Evolutionary conservation across 352 stramenopile species (phyloP).

Genomic region (Phytopythium vexans): DNA sequence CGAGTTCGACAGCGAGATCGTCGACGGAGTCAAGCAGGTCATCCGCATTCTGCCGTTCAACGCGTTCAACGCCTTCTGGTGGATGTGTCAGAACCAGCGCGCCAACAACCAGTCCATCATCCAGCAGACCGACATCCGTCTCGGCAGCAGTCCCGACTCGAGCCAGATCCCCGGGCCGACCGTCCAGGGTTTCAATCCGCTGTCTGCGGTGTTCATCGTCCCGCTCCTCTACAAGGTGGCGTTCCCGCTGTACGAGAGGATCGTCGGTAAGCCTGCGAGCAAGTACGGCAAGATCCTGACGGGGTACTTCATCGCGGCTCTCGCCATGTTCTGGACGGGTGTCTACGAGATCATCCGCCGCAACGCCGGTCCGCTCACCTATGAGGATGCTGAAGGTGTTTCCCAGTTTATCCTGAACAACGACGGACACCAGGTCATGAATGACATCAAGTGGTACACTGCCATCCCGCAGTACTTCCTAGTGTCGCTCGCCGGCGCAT

Average conservation of each 20-base stretch:
- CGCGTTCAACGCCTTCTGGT: conserved; percentile 58
- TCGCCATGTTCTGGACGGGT: conserved; percentile 32
- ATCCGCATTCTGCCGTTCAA: conserved; percentile 44
- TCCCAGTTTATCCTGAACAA: conserved; percentile 20
- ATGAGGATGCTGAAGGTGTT: conserved; percentile 6
- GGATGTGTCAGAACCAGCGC: conserved; percentile 52
- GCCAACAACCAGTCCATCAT: conserved; percentile 69
- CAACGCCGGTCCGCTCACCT: conserved; percentile 8
- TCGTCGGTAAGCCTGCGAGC: conserved; percentile 25
- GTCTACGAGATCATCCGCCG: conserved; percentile 22
- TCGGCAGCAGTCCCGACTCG: conserved; percentile 23
- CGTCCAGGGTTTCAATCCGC: conserved; percentile 43
- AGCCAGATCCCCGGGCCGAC: conserved; percentile 47
- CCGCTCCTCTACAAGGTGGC: conserved; percentile 34
- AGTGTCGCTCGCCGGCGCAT: conserved; percentile 24
- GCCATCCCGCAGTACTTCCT: conserved; percentile 43
- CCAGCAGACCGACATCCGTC: conserved; percentile 56
- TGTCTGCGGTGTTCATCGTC: conserved; percentile 34
- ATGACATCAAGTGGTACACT: conserved; percentile 31
- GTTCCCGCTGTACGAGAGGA: conserved; percentile 25
- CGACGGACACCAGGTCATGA: conserved; percentile 22
- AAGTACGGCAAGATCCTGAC: conserved; percentile 25
- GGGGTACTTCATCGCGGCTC: conserved; percentile 24
- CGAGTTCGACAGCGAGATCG: conserved; percentile 27
- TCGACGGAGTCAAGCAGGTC: conserved; percentile 56